Percentiles rank a stretch among this genome's conserved stretches.
Evolutionary conservation across 176 grass and related monocot species (phyloP).

Genomic region (Musa troglodytarum): DNA sequence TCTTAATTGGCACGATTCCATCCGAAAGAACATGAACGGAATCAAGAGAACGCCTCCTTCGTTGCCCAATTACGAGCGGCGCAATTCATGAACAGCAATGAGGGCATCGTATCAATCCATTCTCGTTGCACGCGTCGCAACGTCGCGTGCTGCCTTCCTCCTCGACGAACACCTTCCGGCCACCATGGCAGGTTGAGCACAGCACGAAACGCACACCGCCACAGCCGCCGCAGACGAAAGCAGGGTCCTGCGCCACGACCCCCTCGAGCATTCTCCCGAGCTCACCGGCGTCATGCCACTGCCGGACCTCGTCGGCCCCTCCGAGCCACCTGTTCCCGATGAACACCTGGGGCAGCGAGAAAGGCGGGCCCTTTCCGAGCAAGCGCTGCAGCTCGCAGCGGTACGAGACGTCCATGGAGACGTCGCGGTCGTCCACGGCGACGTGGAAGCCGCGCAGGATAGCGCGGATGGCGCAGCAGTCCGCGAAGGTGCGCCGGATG

Average conservation of each 20-base stretch:
- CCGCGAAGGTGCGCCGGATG: slow-evolving; percentile 68
- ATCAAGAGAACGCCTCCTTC: too few relatives aligned
- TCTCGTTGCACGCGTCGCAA: slow-evolving; percentile 83
- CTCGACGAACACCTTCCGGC: slow-evolving; percentile 79
- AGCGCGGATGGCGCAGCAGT: slow-evolving; percentile 63
- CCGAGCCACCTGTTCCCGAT: slow-evolving; percentile 50
- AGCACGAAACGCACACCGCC: slow-evolving; percentile 79
- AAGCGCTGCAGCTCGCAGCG: slow-evolving; percentile 60
- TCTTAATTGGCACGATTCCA: too few relatives aligned
- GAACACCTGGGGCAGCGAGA: slow-evolving; percentile 76
- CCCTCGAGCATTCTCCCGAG: slow-evolving; percentile 62
- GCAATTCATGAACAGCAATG: slow-evolving; percentile 38
- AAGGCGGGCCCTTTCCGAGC: slow-evolving; percentile 28
- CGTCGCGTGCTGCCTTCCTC: slow-evolving; percentile 47
- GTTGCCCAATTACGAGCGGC: too few relatives aligned
- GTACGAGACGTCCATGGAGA: slow-evolving; percentile 80
- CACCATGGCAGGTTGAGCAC: slow-evolving; percentile 48
- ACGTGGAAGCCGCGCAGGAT: slow-evolving; percentile 80
- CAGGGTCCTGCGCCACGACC: slow-evolving; percentile 66
- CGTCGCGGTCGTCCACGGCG: slow-evolving; percentile 73
- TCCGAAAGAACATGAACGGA: too few relatives aligned
- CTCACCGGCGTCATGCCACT: slow-evolving; percentile 58
- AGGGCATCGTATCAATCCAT: slow-evolving; percentile 69
- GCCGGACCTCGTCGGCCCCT: slow-evolving; percentile 70
- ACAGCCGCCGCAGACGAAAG: slow-evolving; percentile 76